Evolutionary conservation across 2,329 filamentous ascomycete species (phyloP), one percentile per base, ranked within the genome.

Genomic region (Alternaria sp.): DNA sequence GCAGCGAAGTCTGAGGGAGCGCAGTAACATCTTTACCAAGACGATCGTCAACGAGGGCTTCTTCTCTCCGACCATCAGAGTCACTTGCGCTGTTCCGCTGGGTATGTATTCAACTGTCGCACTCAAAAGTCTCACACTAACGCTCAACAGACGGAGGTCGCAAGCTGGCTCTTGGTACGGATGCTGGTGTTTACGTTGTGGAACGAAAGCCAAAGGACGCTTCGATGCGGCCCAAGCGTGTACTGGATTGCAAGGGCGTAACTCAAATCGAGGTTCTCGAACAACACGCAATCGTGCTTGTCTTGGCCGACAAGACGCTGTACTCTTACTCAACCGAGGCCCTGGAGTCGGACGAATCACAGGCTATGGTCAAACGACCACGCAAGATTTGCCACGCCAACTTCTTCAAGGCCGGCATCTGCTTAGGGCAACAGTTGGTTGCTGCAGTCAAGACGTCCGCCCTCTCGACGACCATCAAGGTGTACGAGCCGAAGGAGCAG

Each of bases 331-430:
- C 93, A 2, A 84, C 97, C 54, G 90, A 94, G 64, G 93, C 93
- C 14, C 85, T 99, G 58, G 94, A 97, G 72, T 87, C 91, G 3
- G 91, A 91, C 65, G 94, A 98, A 73, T 83, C 84, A 49, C 85
- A 87, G 61, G 87, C 92, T 34, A 84, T 94, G 57, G 88, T 89
- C 16, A 97, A 95, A 79, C 88, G 93, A 43, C 93, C 93, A 9
- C 94, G 95, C 83, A 97, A 97, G 84, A 98, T 99, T 66, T 97
- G 92, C 72, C 94, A 97, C 81, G 96, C 94, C 80, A 97, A 94
- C 79, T 99, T 98, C 83, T 99, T 99, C 88, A 97, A 96, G 81
- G 92, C 93, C 18, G 95, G 95, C 40, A 96, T 97, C 73, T 98
- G 95, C 76, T 86, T 97, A 61, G 94, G 95, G 34, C 88, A 95